These are phyloP conservation scores for Echria macrotheca DNA, from an alignment of 495 filamentous ascomycete species.

Conservation along the genomic window DNA sequence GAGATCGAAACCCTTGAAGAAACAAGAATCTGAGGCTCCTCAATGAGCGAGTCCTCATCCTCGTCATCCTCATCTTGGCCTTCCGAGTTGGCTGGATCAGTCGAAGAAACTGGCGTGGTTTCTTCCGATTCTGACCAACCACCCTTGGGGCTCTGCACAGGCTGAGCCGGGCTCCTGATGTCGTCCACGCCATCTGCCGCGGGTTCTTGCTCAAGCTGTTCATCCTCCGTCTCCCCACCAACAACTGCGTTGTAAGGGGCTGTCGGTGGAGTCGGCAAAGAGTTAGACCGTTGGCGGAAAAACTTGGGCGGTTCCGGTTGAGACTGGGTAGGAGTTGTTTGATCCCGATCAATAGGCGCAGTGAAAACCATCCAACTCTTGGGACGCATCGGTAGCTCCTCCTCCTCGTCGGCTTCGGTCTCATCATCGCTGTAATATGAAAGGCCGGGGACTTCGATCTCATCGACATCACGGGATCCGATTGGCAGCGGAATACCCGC, in stretches of 20 bases:
- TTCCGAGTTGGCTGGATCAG: background rate
- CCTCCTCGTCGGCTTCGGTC: constrained; percentile 43
- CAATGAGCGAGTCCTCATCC: constrained; percentile 40
- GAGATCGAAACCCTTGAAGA: constrained; percentile 51
- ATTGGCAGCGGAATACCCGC: constrained; percentile 59
- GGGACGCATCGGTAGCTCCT: constrained; percentile 37
- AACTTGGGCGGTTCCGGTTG: constrained; percentile 20
- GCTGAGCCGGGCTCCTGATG: too few relatives aligned
- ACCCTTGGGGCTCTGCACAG: background rate
- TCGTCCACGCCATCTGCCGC: background rate
- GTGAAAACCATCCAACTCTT: constrained; percentile 56
- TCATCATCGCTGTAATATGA: constrained; percentile 54
- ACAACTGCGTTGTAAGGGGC: constrained; percentile 18
- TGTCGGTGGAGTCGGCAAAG: constrained; percentile 41
- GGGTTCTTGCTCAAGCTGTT: background rate
- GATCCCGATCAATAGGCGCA: background rate
- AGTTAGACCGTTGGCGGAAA: constrained; percentile 49
- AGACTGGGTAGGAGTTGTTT: constrained; percentile 21
- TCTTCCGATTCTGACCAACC: background rate
- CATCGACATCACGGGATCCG: constrained; percentile 61
- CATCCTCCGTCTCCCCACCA: background rate
- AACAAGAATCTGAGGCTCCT: constrained; percentile 50
- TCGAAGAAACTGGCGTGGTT: background rate
- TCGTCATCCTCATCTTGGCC: constrained; percentile 25
- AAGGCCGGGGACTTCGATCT: constrained; percentile 68